A percentile compares a stretch with the other conserved stretches of the same genome.
These are phyloP conservation scores for Trifolium dubium DNA, from an alignment of 306 rosid genomes.

Conservation along the genomic window DNA sequence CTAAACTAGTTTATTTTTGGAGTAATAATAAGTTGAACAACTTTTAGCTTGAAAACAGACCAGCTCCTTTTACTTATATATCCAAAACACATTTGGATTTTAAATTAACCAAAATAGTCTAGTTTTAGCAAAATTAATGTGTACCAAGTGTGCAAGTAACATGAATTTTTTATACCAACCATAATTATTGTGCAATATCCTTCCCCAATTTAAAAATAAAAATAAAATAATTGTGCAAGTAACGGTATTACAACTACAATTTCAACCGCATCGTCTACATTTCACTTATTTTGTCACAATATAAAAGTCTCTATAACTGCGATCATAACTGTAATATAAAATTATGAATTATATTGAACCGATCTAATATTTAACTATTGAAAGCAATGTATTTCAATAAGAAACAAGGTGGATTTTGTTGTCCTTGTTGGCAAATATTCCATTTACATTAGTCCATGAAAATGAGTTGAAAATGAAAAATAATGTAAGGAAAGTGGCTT, in stretches of 20 bases:
- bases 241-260: too few species aligned
- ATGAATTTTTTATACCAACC: background rate
- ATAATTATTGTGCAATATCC: too few species aligned
- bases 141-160: conserved; percentile 13
- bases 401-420: conserved; percentile 28
- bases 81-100: conserved; percentile 21
- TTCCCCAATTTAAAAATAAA: too few species aligned
- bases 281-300: too few species aligned
- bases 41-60: conserved; percentile 43
- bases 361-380: too few species aligned
- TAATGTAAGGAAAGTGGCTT: conserved; percentile 34
- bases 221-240: too few species aligned
- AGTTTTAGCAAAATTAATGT: conserved; percentile 14
- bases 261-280: too few species aligned
- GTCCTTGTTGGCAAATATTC: conserved; percentile 36
- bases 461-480: conserved; percentile 19
- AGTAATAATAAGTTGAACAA: conserved; percentile 43
- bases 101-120: conserved; percentile 38
- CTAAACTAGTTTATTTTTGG: conserved; percentile 9
- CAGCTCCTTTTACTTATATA: conserved; percentile 30
- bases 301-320: too few species aligned
- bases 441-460: conserved; percentile 35
- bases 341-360: too few species aligned
- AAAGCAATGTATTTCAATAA: background rate
- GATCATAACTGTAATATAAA: too few species aligned